These are phyloP conservation scores for Calonectria pseudoreteaudii DNA, from an alignment of 2,329 filamentous ascomycete genomes.

Conservation along the genomic window DNA sequence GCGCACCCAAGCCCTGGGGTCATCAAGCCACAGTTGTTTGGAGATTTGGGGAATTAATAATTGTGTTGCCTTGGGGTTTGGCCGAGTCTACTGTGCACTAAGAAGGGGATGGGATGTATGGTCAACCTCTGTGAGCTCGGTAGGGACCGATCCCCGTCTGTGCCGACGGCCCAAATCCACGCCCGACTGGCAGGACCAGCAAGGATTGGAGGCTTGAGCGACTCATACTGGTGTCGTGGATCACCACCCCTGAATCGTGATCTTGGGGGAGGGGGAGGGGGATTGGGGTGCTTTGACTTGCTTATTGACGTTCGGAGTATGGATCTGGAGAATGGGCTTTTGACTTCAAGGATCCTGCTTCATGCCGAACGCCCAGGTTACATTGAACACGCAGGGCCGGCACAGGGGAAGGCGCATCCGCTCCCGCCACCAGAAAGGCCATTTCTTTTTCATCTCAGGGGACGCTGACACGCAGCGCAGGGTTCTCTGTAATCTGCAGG, in stretches of 20 bases:
- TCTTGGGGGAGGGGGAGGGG: background rate
- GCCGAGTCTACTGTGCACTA: constrained; percentile 4
- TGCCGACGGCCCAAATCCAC: background rate
- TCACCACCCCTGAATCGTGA: constrained; percentile 21
- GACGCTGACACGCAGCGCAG: background rate
- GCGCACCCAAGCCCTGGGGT: constrained; percentile 1
- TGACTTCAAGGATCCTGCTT: background rate
- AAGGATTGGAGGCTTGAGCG: constrained; percentile 3
- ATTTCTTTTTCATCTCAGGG: background rate
- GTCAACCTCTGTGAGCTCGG: background rate
- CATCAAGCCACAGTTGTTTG: constrained; percentile 6
- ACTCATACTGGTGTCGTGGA: constrained; percentile 17
- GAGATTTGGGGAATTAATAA: constrained; percentile 3
- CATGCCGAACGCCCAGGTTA: constrained; percentile 6
- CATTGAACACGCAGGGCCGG: background rate
- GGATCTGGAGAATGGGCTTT: background rate
- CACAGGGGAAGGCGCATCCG: constrained; percentile 4
- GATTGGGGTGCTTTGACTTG: background rate
- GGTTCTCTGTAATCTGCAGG: constrained; percentile 14
- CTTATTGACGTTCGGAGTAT: background rate
- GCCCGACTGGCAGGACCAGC: background rate
- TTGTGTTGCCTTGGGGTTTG: constrained; percentile 21
- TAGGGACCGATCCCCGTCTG: background rate
- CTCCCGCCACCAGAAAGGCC: background rate
- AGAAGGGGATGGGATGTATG: constrained; percentile 7